phyloP scores from a whole-genome alignment of 345 rosid genomes.

The Populus pruinosa region DNA sequence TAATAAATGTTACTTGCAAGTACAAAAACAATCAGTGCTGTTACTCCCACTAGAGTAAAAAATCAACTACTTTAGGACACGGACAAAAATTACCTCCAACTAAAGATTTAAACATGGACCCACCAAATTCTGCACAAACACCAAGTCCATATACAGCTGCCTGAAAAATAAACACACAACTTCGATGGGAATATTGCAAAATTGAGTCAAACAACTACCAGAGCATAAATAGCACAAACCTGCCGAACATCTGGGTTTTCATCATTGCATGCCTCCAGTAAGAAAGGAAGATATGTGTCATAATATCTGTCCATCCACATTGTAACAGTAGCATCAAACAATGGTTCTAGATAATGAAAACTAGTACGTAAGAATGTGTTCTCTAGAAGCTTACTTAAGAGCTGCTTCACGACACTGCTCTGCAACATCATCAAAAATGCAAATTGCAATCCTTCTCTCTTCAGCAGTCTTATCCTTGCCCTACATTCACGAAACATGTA shows the following conservation, averaged over 20 bases:
- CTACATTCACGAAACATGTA: conserved; percentile 37
- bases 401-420: conserved; percentile 97
- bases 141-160: conserved; percentile 99
- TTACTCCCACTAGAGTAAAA: background rate
- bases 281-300: conserved; percentile 90
- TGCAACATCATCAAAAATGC: conserved; percentile 98
- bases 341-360: conserved; percentile 8
- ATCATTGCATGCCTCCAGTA: conserved; percentile 98
- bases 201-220: conserved; percentile 6
- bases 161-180: conserved; percentile 38
- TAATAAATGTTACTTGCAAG: conserved; percentile 19
- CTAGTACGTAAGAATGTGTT: background rate
- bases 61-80: conserved; percentile 1
- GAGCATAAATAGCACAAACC: conserved; percentile 36
- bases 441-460: conserved; percentile 98
- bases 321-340: conserved; percentile 20
- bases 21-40: background rate
- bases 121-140: conserved; percentile 99
- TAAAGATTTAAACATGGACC: conserved; percentile 79
- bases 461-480: conserved; percentile 98
- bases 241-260: conserved; percentile 92
- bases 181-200: conserved; percentile 3
- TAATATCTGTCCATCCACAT: conserved; percentile 61
- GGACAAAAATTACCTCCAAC: conserved; percentile 67
- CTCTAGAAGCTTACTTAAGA: conserved; percentile 56